These are phyloP conservation scores for Pontederia crassipes DNA, from an alignment of 176 grass and related monocot genomes.

Conservation along the genomic window DNA sequence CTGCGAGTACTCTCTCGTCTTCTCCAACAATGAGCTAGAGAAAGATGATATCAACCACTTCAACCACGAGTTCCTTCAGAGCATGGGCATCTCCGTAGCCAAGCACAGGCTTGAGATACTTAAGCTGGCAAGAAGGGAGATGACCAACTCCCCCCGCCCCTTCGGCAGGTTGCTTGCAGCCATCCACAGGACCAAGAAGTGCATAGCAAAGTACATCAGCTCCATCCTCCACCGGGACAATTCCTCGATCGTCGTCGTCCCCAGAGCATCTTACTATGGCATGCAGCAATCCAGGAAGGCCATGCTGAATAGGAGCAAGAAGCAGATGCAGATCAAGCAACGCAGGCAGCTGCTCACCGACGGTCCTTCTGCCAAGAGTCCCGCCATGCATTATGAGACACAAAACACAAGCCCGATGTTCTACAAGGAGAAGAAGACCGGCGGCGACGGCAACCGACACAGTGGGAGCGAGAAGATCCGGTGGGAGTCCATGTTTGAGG, in stretches of 20 bases:
- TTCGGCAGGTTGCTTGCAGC: not conserved
- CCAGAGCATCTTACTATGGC: constrained; percentile 4
- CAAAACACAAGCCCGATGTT: not conserved
- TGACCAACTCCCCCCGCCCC: constrained; percentile 16
- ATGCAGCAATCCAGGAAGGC: constrained; percentile 1
- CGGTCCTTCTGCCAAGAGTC: not conserved
- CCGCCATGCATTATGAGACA: not conserved
- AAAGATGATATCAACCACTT: constrained; percentile 50
- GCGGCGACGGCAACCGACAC: not conserved
- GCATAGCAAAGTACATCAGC: not conserved
- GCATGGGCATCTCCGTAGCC: constrained; percentile 76
- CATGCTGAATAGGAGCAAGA: constrained; percentile 1
- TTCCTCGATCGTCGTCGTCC: constrained; percentile 2
- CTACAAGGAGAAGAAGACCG: not conserved
- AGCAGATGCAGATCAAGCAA: not conserved
- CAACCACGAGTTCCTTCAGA: constrained; percentile 65
- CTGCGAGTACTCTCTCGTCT: constrained; percentile 48
- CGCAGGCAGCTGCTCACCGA: not conserved
- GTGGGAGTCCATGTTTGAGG: constrained; percentile 1
- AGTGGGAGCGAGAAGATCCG: not conserved
- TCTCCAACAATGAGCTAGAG: constrained; percentile 66
- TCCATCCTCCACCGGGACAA: not conserved
- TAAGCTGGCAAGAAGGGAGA: constrained; percentile 39
- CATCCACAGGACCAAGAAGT: constrained; percentile 3
- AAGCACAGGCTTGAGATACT: constrained; percentile 92